Base-by-base conservation (phyloP, 768 basidiomycete species). In the Tulasnella sp. region DNA sequence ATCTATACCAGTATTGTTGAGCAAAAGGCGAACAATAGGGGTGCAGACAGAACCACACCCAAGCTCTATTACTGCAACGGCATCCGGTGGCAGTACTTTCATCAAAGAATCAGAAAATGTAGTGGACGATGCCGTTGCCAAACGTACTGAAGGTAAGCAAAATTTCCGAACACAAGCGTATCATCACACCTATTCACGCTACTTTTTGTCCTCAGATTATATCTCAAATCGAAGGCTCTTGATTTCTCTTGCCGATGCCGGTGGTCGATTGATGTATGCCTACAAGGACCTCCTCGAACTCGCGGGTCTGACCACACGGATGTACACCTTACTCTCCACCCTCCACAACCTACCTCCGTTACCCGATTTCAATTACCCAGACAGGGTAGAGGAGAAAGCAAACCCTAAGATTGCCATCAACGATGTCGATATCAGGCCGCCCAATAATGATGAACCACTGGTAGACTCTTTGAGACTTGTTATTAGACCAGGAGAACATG, bases 281-380 rank as follows among this genome's bases (percentile, higher is more conserved):
- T 90, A 92, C 63, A 98, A 95, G 62, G 93, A 96, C 59, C 69
- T 96, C 5, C 77, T 95, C 20, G 89, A 93, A 63, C 76, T 96
- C n/a, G 89, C 90, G 4, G 93, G 93, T 8, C 77, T 92, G 51
- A 95, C 93, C 2, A 82, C 81, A 25, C 78, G 93, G 39, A 71
- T 98, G 10, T 95, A 92, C 68, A 80, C 80, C 15, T 76, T 98
- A 10, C 67, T 95, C 20, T 85, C 91, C 5, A 83, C 86, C 1
- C 69, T 93, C 4, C 86, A 93, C 66, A 75, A 79, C 58, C 73
- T 92, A 22, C 70, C 73, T 1, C 65, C 72, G 9, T 66, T 78
- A 46, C 69, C 79, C 63, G 8, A 67, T 63, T 3, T 60, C 13
- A 48, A 40, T 16, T 15, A 48, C n/a, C 31, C 39, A 25, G 3